Conservation (phyloP, 2,329 filamentous ascomycete genomes). For the Fusarium phyllophilum region DNA sequence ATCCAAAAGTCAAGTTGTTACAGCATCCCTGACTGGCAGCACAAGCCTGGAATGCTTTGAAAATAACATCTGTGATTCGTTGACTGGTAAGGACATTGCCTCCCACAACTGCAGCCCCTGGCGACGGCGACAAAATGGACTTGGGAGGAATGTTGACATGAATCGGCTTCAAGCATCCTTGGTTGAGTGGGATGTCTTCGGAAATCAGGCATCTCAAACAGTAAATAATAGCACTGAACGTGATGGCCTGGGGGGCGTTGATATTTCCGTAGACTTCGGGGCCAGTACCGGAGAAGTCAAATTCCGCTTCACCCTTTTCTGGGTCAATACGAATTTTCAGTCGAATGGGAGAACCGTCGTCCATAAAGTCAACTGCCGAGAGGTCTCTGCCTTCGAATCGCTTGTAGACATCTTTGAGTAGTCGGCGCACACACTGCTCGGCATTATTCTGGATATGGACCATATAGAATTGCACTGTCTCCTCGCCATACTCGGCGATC, state of each 20-base stretch:
- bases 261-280: slow-evolving; percentile 83
- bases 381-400: slow-evolving; percentile 77
- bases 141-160: slow-evolving; percentile 77
- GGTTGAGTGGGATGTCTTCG: slow-evolving; percentile 85
- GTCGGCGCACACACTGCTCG: slow-evolving; percentile 76
- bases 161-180: slow-evolving; percentile 82
- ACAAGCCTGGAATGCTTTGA: slow-evolving; percentile 80
- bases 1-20: slow-evolving; percentile 87
- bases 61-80: slow-evolving; percentile 57
- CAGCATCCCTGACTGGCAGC: slow-evolving; percentile 83
- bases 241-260: slow-evolving; percentile 85
- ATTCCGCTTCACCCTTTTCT: slow-evolving; percentile 79
- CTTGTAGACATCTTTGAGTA: slow-evolving; percentile 76
- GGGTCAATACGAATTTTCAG: slow-evolving; percentile 80
- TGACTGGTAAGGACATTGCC: slow-evolving; percentile 73
- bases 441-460: slow-evolving; percentile 82
- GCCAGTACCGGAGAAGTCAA: slow-evolving; percentile 83
- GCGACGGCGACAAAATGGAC: slow-evolving; percentile 79
- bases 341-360: slow-evolving; percentile 81
- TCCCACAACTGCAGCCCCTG: slow-evolving; percentile 82
- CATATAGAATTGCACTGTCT: slow-evolving; percentile 88
- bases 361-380: slow-evolving; percentile 82
- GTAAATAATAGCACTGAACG: slow-evolving; percentile 88
- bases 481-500: slow-evolving; percentile 80
- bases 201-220: slow-evolving; percentile 82